Base-by-base conservation (phyloP, 2,329 filamentous ascomycete genomes). In the Fusarium piperis region DNA sequence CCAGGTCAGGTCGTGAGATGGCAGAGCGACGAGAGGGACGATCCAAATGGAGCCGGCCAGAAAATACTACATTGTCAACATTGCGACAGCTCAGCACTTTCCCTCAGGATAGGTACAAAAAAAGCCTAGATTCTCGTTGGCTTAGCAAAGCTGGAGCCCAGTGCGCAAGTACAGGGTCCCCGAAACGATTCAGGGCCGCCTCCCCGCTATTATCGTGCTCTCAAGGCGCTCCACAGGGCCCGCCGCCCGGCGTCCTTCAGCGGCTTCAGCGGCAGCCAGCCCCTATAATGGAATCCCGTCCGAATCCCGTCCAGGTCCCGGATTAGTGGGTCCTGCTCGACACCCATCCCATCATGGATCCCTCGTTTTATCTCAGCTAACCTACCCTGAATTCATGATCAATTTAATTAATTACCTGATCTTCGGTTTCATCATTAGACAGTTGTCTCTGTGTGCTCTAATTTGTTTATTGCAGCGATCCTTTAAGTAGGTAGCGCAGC, bases 81-180 rank as follows among this genome's bases (percentile, higher is more conserved):
- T 76, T 73, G 71, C 70, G 67, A 76, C 74, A 72, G 59, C 70
- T 71, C 41, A 72, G 36, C 58, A 72, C 46, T 59, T 71, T 59
- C 58, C 33, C 44, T 56, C 11, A 18, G 38, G 23, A 16, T 48
- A 28, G 59, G 15, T 56, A 62, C 59, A 35, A 62, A 62, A 52
- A 55, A 56, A 41, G 57, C 18, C 52, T 36, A 51, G 52, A 39
- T 51, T 71, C 57, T 56, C 55, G 67, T 67, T 71, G 68, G 68
- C 68, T 70, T 35, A 62, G 53, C 58, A 48, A 52, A 36, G 57
- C 16, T 28, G 23, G 18, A 28, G 59, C 32, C 59, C 35, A 44
- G 46, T 51, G 46, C 46, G 46, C 18, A 6, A 2, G 46, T 30
- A 16, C 46, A 51, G 59, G 59, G 48, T 55, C 36, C 59, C 36